A percentile compares a stretch with the other conserved stretches of the same genome.
Evolutionary conservation across 2,329 filamentous ascomycete species (phyloP).

Genomic region (Capronia epimyces): DNA sequence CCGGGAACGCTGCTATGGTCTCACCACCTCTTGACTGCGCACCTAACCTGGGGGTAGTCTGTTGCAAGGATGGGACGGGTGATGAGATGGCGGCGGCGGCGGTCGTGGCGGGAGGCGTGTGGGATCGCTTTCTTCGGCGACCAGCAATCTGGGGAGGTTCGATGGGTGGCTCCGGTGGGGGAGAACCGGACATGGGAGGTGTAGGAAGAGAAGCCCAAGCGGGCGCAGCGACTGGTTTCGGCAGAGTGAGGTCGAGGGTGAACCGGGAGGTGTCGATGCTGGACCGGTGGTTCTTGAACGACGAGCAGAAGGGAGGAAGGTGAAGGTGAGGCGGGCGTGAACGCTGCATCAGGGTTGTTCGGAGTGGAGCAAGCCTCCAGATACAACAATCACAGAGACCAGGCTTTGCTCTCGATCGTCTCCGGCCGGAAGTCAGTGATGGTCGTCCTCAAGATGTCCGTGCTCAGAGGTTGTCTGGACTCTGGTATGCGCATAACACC

Average conservation of each 20-base stretch:
- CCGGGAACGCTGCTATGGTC: constrained; percentile 9
- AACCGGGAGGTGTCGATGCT: constrained; percentile 30
- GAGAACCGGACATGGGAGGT: constrained; percentile 43
- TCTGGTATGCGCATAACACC: constrained; percentile 11
- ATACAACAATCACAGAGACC: constrained; percentile 4
- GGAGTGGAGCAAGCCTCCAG: background rate
- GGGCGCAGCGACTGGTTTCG: constrained; percentile 31
- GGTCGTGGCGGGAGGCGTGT: constrained; percentile 30
- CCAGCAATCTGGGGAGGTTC: constrained; percentile 36
- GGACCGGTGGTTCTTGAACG: constrained; percentile 30
- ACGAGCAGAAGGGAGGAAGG: constrained; percentile 21
- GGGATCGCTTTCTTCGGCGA: constrained; percentile 32
- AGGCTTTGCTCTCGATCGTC: background rate
- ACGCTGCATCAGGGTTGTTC: constrained; percentile 26
- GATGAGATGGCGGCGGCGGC: constrained; percentile 19
- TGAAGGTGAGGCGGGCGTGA: constrained; percentile 25
- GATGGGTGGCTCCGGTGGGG: constrained; percentile 36
- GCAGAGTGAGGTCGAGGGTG: constrained; percentile 29
- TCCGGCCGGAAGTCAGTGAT: constrained; percentile 5
- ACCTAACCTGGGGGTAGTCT: constrained; percentile 20
- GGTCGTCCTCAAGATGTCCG: constrained; percentile 11
- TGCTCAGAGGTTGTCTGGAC: constrained; percentile 15
- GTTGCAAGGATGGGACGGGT: constrained; percentile 15
- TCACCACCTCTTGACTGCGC: constrained; percentile 19
- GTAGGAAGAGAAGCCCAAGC: constrained; percentile 37